Evolutionary conservation across 2,329 filamentous ascomycete species (phyloP).

Genomic region (Scolecobasidium constrictum): DNA sequence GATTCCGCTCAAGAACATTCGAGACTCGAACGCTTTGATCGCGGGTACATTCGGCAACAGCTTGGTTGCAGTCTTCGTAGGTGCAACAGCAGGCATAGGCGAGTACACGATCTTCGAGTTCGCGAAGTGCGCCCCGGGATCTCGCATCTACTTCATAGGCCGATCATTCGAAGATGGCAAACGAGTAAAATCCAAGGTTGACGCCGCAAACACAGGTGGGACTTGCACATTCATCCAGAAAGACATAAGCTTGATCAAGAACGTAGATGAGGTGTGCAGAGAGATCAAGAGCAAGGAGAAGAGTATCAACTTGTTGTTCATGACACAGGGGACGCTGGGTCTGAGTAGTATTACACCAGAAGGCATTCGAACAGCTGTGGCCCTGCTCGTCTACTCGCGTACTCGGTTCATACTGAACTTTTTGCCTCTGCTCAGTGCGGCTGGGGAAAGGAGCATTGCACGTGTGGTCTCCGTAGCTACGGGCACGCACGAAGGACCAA

Average conservation of each 20-base stretch:
- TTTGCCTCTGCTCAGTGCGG: conserved; percentile 21
- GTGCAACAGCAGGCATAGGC: conserved; percentile 33
- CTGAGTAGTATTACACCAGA: conserved; percentile 18
- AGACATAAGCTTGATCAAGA: conserved; percentile 28
- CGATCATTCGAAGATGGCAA: conserved; percentile 27
- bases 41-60: background rate
- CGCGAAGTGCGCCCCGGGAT: conserved; percentile 26
- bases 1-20: background rate
- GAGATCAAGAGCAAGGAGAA: conserved; percentile 40
- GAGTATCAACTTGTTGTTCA: conserved; percentile 44
- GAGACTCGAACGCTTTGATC: background rate
- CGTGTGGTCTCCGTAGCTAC: conserved; percentile 22
- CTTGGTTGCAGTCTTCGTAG: conserved; percentile 18
- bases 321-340: conserved; percentile 23
- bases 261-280: conserved; percentile 32
- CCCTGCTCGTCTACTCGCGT: conserved; percentile 25
- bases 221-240: conserved; percentile 29
- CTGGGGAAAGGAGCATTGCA: conserved; percentile 15
- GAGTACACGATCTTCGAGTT: conserved; percentile 32
- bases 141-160: conserved; percentile 32
- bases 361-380: conserved; percentile 23
- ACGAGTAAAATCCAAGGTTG: conserved; percentile 25
- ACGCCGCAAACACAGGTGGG: conserved; percentile 26
- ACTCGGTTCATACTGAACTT: conserved; percentile 28
- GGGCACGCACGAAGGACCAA: conserved; percentile 14